Evolutionary conservation across 371 early-diverging fungal genomes (phyloP).

Genomic region (Mucor velutinosus): DNA sequence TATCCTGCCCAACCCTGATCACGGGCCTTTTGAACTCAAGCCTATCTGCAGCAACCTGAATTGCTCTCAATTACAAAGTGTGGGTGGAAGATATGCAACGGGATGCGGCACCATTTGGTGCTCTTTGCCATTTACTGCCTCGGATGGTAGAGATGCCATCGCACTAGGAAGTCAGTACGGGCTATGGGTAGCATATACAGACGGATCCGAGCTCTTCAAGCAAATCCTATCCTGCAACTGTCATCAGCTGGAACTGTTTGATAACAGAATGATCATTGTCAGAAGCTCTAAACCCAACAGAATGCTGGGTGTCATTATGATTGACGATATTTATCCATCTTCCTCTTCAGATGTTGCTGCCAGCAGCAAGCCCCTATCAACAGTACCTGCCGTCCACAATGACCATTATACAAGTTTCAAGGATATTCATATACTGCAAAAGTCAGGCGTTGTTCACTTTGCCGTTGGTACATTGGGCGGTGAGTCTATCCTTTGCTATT

Average conservation of each 20-base stretch:
- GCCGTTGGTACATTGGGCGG: slow-evolving; percentile 21
- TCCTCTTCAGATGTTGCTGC: neutral
- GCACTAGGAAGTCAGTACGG: slow-evolving; percentile 19
- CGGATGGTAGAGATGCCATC: slow-evolving; percentile 14
- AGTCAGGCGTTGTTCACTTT: slow-evolving; percentile 19
- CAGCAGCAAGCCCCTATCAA: neutral
- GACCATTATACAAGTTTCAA: neutral
- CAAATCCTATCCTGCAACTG: slow-evolving; percentile 13
- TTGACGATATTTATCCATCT: slow-evolving; percentile 11
- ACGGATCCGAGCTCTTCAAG: slow-evolving; percentile 11
- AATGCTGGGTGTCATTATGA: slow-evolving; percentile 10
- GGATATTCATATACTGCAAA: slow-evolving; percentile 11
- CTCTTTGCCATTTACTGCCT: slow-evolving; percentile 15
- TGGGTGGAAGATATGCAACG: slow-evolving; percentile 9
- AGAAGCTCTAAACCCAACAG: slow-evolving; percentile 12
- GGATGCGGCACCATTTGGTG: slow-evolving; percentile 26
- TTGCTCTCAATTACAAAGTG: slow-evolving; percentile 6
- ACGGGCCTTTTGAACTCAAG: slow-evolving; percentile 9
- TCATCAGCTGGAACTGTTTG: slow-evolving; percentile 19
- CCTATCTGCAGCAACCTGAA: neutral
- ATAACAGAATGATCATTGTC: slow-evolving; percentile 10
- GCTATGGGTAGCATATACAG: slow-evolving; percentile 14
- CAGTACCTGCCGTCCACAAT: neutral
- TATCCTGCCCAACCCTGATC: slow-evolving; percentile 2
- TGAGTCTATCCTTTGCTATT: slow-evolving; percentile 18